Conservation (phyloP, 1,284 basidiomycete species). For the Lentinus polychrous region DNA sequence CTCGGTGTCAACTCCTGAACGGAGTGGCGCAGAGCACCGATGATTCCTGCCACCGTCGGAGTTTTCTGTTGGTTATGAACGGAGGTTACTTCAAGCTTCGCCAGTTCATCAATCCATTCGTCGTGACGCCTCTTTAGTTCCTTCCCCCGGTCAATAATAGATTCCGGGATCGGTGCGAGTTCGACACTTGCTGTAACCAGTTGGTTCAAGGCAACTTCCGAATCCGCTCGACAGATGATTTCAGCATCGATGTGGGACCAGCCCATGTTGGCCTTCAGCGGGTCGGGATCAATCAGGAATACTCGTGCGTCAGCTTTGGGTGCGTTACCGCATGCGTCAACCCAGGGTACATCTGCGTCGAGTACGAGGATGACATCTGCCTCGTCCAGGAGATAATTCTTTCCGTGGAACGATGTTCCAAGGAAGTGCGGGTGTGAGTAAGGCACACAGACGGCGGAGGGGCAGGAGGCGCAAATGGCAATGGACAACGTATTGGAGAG, state of each 20-base stretch:
- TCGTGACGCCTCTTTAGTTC: constrained; percentile 17
- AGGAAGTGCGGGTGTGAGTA: constrained; percentile 49
- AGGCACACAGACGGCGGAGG: constrained; percentile 46
- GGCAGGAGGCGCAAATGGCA: constrained; percentile 47
- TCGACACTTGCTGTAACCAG: constrained; percentile 26
- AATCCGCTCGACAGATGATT: constrained; percentile 50
- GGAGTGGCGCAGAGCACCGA: constrained; percentile 23
- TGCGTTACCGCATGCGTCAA: constrained; percentile 37
- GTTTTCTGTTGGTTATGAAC: constrained; percentile 12
- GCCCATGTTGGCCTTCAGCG: constrained; percentile 46
- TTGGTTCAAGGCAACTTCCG: constrained; percentile 44
- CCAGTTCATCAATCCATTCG: constrained; percentile 20
- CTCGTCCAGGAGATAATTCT: constrained; percentile 37
- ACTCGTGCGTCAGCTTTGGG: constrained; percentile 39
- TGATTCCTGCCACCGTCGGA: constrained; percentile 32
- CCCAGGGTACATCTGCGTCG: constrained; percentile 63
- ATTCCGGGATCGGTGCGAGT: constrained; percentile 2
- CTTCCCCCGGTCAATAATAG: constrained; percentile 7
- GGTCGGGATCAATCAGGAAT: constrained; percentile 60
- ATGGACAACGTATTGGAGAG: constrained; percentile 48
- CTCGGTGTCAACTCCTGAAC: constrained; percentile 31
- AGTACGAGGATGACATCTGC: constrained; percentile 60
- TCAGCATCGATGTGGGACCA: constrained; percentile 53
- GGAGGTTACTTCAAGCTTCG: constrained; percentile 15
- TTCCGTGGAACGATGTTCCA: constrained; percentile 42